phyloP scores from a whole-genome alignment of 2,329 filamentous ascomycete species.

The Hyphodiscus sp. region DNA sequence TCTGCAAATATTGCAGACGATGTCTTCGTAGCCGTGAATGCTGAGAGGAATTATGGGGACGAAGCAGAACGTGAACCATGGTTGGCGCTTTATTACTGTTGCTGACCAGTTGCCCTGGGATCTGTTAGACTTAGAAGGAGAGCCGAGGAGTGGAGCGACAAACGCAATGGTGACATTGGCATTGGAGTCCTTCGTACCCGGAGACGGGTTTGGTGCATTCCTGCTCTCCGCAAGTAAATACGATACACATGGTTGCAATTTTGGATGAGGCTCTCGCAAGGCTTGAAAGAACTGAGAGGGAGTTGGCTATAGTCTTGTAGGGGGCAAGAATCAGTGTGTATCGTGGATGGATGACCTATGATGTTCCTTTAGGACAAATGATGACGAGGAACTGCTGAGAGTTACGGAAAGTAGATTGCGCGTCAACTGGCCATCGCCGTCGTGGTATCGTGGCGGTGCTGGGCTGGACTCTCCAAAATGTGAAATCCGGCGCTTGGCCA shows the following conservation, averaged over 20 bases:
- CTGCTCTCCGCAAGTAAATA: conserved; percentile 28
- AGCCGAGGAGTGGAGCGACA: conserved; percentile 5
- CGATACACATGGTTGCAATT: conserved; percentile 7
- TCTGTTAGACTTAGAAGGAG: not conserved
- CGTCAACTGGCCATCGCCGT: not conserved
- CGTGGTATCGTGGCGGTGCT: not conserved
- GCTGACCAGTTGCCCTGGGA: conserved; percentile 51
- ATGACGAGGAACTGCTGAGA: not conserved
- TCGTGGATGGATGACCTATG: not conserved
- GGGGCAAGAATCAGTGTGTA: not conserved
- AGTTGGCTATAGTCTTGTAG: not conserved
- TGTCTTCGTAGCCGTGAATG: conserved; percentile 59
- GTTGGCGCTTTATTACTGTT: conserved; percentile 54
- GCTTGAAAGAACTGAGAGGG: not conserved
- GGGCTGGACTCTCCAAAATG: not conserved
- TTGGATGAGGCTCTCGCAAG: not conserved
- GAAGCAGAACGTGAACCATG: conserved; percentile 78
- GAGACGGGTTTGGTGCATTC: conserved; percentile 32
- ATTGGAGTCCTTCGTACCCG: conserved; percentile 55
- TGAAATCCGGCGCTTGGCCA: not conserved
- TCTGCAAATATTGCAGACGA: conserved; percentile 69
- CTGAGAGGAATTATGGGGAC: conserved; percentile 68
- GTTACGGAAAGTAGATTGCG: not conserved
- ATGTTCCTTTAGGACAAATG: not conserved
- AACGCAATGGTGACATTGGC: conserved; percentile 58